phyloP scores from a whole-genome alignment of 352 stramenopile species.

The Plasmopara viticola region DNA sequence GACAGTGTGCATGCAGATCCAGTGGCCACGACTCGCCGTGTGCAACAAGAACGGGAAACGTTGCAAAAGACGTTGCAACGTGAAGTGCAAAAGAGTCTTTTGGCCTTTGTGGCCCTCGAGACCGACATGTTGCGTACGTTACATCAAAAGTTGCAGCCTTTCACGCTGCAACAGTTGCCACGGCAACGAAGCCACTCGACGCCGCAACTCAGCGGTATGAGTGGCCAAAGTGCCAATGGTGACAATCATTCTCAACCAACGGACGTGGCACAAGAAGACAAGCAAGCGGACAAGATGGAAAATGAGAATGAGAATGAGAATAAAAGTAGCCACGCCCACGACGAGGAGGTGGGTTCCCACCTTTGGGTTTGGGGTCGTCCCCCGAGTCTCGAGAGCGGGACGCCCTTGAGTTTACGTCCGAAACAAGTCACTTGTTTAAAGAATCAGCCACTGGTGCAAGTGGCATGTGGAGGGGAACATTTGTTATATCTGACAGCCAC shows the following conservation, averaged over 20 bases:
- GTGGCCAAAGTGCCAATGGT: neutral
- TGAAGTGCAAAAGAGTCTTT: slow-evolving; percentile 54
- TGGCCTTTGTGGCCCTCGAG: slow-evolving; percentile 41
- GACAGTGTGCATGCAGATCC: slow-evolving; percentile 21
- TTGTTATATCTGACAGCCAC: slow-evolving; percentile 69
- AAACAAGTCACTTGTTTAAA: slow-evolving; percentile 47
- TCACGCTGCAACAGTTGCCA: slow-evolving; percentile 11
- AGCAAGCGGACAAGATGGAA: slow-evolving; percentile 1
- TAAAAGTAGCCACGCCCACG: neutral
- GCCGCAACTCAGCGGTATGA: slow-evolving; percentile 3
- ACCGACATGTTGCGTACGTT: slow-evolving; percentile 36
- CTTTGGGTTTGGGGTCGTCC: slow-evolving; percentile 71
- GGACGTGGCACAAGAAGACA: slow-evolving; percentile 1
- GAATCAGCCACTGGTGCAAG: slow-evolving; percentile 60
- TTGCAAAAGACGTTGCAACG: slow-evolving; percentile 35
- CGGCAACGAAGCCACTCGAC: slow-evolving; percentile 18
- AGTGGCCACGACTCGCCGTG: slow-evolving; percentile 28
- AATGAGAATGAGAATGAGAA: slow-evolving; percentile 1
- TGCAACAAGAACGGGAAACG: slow-evolving; percentile 46
- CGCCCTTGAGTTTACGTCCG: slow-evolving; percentile 53
- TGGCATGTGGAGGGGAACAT: slow-evolving; percentile 72
- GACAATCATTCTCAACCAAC: neutral
- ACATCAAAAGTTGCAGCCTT: slow-evolving; percentile 23
- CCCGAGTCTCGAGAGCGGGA: slow-evolving; percentile 44
- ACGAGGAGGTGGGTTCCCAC: slow-evolving; percentile 6